These are phyloP conservation scores for Dissophora globulifera DNA, from an alignment of 192 early-diverging fungal genomes.

Conservation along the genomic window DNA sequence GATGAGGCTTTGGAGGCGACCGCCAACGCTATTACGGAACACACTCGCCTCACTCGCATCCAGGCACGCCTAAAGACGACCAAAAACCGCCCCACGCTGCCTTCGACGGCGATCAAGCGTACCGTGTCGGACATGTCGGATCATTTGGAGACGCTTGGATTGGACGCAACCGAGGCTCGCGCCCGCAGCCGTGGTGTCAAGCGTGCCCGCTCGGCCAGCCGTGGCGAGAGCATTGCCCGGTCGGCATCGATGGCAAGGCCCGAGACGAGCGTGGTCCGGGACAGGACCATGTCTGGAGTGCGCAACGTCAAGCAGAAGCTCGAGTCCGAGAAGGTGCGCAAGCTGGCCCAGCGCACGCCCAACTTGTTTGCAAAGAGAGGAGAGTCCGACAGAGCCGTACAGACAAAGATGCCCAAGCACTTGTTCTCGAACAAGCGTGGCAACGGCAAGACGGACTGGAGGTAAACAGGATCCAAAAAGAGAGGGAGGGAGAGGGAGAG, in stretches of 20 bases:
- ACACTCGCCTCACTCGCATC: constrained; percentile 84
- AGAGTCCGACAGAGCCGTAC: constrained; percentile 95
- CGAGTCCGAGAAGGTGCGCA: constrained; percentile 82
- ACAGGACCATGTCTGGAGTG: constrained; percentile 82
- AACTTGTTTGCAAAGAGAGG: constrained; percentile 85
- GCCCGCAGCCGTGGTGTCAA: constrained; percentile 75
- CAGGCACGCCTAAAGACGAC: constrained; percentile 84
- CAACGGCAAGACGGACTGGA: constrained; percentile 82
- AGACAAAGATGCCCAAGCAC: constrained; percentile 96
- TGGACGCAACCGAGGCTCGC: constrained; percentile 72
- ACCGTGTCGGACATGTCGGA: constrained; percentile 70
- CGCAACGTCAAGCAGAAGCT: constrained; percentile 66
- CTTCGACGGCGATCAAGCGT: constrained; percentile 66
- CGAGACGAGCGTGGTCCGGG: constrained; percentile 64
- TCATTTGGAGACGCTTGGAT: constrained; percentile 77
- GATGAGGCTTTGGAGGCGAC: constrained; percentile 81
- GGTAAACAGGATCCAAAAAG: constrained; percentile 68
- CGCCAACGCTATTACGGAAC: constrained; percentile 84
- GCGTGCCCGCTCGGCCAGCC: constrained; percentile 78
- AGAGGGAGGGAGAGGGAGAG: background rate
- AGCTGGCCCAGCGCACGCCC: constrained; percentile 74
- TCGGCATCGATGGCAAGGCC: constrained; percentile 71
- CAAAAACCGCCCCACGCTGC: constrained; percentile 77
- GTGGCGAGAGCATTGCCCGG: constrained; percentile 72
- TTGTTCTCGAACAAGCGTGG: constrained; percentile 94